Evolutionary conservation across 345 rosid species (phyloP), one percentile per base, ranked within the genome.

Genomic region (Heritiera fomes): DNA sequence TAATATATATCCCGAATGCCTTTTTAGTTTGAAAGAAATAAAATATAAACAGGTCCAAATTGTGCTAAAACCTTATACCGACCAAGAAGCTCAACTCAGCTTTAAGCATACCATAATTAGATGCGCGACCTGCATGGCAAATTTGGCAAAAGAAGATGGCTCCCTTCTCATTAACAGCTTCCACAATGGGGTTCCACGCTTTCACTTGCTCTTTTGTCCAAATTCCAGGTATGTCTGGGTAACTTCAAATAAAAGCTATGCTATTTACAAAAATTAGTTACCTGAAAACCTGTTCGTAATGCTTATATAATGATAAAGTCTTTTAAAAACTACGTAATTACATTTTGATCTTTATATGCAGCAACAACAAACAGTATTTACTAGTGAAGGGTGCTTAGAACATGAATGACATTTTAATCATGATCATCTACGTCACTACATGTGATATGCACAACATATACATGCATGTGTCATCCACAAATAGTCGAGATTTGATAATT

Each of bases 91-190:
- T n/a, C 53, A 68, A 46, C 32, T 46, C 52, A 45, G 20, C 1
- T 20, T 71, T 17, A 49, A 50, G 43, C 62, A 50, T 73, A 68
- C 73, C 52, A 45, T 45, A 41, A 43, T 3, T 18, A 10, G 73
- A 68, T n/a, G 73, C 73, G 0, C 73, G 30, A 55, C 79, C 75
- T 18, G 60, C 65, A 45, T 84, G 82, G 80, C 77, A 75, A 30
- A 81, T 64, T 76, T 80, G 85, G 69, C 84, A 84, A 65, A 81
- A 81, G 80, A 81, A 81, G 18, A 81, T 41, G 2, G 80, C 86
- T 18, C 84, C 86, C 61, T 81, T 80, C 4, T 46, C 78, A 45
- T 81, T 84, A 63, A 84, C 86, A 15, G 82, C 86, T 52, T 81
- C 76, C 52, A 84, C 80, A 23, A 84, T 72, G 6, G 83, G 83